Evolutionary conservation across 1,139 yeast species (phyloP), one percentile per base, ranked within the genome.

Genomic region (Hanseniaspora gamundiae): DNA sequence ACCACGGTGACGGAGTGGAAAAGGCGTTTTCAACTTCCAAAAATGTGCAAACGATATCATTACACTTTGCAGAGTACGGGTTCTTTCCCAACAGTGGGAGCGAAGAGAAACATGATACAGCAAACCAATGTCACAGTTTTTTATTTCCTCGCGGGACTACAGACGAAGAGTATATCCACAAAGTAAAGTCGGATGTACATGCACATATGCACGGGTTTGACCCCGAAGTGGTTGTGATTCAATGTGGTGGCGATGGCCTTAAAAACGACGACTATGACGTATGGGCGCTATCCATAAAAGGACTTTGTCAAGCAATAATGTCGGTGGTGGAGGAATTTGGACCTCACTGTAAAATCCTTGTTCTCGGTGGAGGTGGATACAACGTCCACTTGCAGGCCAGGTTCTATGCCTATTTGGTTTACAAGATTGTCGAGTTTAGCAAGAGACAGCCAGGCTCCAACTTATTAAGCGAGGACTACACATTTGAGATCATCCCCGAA

Each of bases 321-420:
- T 42, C 51, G 4, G 43, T 75, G 0, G 44, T 77, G 2, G 50
- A 56, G 1, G 24, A 39, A 2, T 43, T 66, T 52, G 29, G 29
- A 16, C 54, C 52, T 39, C 13, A 50, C 26, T 39, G 69, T 51
- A 61, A 76, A 47, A 50, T 60, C 0, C 53, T 82, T 44, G 49
- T 82, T 7, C 64, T 82, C 1, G 91, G 93, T 0, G 93, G 94
- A 1, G 93, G 93, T 1, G 93, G 94, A 0, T 82, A 82, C 55
- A 76, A 80, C 50, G 74, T 71, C 47, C 58, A 69, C 1, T 80
- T 80, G 48, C 70, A 76, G 21, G 79, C 88, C 0, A 70, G 83
- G 46, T 75, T 79, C 49, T 78, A 84, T 76, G 66, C 84, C 0
- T 73, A 69, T 54, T 51, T 79, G 10, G 78, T 86, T 0, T 70